phyloP scores from a whole-genome alignment of 164 flowering plant genomes.

The Tetracentron sinense region DNA sequence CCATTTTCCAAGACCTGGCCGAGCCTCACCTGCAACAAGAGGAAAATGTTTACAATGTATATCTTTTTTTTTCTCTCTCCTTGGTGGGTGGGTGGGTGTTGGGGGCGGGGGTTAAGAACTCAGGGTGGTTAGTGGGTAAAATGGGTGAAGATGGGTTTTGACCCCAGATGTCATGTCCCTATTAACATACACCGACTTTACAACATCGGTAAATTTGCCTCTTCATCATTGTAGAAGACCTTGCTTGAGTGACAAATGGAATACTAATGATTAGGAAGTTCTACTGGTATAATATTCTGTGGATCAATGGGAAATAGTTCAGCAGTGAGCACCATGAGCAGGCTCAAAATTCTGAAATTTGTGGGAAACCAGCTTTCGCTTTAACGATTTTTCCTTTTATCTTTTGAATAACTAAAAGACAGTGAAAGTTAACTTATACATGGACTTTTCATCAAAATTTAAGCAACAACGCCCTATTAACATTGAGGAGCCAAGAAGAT shows the following conservation, averaged over 20 bases:
- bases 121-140: not conserved
- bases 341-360: not conserved
- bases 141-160: not conserved
- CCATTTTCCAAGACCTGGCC: constrained; percentile 51
- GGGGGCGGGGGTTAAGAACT: too few relatives aligned
- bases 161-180: not conserved
- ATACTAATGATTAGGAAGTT: not conserved
- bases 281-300: not conserved
- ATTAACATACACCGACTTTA: not conserved
- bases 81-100: not conserved
- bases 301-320: not conserved
- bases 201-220: not conserved
- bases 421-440: too few relatives aligned
- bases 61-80: not conserved
- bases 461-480: too few relatives aligned
- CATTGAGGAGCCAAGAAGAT: too few relatives aligned
- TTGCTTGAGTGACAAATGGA: not conserved
- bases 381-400: too few relatives aligned
- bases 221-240: not conserved
- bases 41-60: not conserved
- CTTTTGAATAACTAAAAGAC: too few relatives aligned
- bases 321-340: not conserved
- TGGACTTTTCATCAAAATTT: too few relatives aligned
- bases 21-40: constrained; percentile 52
- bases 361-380: not conserved